phyloP scores from a whole-genome alignment of 192 early-diverging fungal genomes.

The Gonapodya prolifera region DNA sequence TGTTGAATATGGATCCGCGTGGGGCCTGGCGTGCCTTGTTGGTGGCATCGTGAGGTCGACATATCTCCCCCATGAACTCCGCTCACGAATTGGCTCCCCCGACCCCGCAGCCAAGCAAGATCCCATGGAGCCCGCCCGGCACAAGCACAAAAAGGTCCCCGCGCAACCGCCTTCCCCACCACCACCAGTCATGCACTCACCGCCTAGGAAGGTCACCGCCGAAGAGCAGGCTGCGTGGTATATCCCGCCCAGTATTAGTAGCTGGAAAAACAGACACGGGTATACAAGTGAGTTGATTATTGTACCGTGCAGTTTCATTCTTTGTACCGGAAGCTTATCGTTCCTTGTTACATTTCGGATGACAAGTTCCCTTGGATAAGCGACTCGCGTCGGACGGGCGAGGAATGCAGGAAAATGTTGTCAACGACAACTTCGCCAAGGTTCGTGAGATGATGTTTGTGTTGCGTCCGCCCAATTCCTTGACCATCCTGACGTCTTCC shows the following conservation, averaged over 20 bases:
- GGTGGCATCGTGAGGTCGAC: no score
- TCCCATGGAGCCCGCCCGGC: slow-evolving; percentile 90
- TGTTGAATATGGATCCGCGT: no score
- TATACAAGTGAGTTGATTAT: slow-evolving; percentile 52
- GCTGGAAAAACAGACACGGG: slow-evolving; percentile 99
- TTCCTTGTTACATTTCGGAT: not conserved
- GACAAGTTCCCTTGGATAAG: slow-evolving; percentile 79
- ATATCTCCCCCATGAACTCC: not conserved
- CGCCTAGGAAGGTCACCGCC: slow-evolving; percentile 88
- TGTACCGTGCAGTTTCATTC: not conserved
- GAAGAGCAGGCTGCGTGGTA: slow-evolving; percentile 96
- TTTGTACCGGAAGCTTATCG: not conserved
- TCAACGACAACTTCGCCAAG: slow-evolving; percentile 95
- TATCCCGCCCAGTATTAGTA: slow-evolving; percentile 97
- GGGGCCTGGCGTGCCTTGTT: no score
- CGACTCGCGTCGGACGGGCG: slow-evolving; percentile 93
- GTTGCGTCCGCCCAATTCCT: not conserved
- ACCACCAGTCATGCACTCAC: slow-evolving; percentile 95
- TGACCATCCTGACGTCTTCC: not conserved
- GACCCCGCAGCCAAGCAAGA: slow-evolving; percentile 27
- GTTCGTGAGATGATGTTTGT: not conserved
- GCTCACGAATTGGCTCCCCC: not conserved
- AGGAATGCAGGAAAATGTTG: slow-evolving; percentile 74
- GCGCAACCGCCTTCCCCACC: slow-evolving; percentile 77
- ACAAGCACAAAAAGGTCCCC: slow-evolving; percentile 85